phyloP scores from a whole-genome alignment of 495 filamentous ascomycete species.

The Filosporella fistucella region DNA sequence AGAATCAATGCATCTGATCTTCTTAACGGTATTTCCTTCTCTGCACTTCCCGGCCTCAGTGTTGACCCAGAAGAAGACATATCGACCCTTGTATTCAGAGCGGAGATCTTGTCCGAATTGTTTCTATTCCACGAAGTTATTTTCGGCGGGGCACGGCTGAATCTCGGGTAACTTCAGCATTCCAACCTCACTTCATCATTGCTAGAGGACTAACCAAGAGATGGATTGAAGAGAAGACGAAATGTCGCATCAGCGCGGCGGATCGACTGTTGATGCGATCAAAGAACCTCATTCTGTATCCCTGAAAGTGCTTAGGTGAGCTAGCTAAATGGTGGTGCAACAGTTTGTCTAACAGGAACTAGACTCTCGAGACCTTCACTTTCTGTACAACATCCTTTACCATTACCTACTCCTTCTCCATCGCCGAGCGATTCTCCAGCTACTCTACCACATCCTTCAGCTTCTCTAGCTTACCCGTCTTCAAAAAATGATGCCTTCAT shows the following conservation, averaged over 20 bases:
- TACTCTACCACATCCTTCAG: conserved; percentile 10
- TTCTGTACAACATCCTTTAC: conserved; percentile 40
- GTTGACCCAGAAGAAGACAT: no score
- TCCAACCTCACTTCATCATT: no score
- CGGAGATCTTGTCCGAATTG: no score
- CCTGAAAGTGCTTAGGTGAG: conserved; percentile 71
- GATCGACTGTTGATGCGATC: conserved; percentile 42
- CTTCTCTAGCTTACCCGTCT: conserved; percentile 21
- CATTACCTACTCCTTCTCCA: conserved; percentile 9
- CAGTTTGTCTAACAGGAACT: neutral
- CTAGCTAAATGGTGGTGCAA: neutral
- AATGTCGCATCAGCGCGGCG: conserved; percentile 26
- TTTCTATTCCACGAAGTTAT: no score
- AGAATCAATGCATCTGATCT: conserved; percentile 26
- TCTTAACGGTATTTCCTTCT: conserved; percentile 20
- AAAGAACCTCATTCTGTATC: conserved; percentile 84
- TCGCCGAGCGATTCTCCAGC: conserved; percentile 14
- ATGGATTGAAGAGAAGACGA: conserved; percentile 7
- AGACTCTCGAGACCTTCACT: conserved; percentile 51
- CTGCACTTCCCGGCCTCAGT: no score
- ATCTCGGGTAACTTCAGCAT: no score
- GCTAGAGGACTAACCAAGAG: no score
- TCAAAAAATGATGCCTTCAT: conserved; percentile 19
- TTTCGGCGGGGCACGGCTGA: no score
- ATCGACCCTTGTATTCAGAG: no score